Conservation (phyloP, 2,329 filamentous ascomycete genomes). For the Alternaria sp. region DNA sequence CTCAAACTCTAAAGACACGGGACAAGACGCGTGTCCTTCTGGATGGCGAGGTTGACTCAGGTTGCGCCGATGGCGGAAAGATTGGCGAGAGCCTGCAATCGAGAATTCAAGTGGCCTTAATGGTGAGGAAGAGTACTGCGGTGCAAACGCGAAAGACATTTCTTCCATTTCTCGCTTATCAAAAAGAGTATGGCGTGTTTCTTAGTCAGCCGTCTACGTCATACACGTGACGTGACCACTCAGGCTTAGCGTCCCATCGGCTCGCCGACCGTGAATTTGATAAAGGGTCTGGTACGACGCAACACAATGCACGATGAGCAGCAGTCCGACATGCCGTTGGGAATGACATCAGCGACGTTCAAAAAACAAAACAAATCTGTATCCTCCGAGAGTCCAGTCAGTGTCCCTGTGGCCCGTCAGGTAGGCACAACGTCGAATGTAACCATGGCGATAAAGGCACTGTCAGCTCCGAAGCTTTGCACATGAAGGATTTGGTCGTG, state of each 20-base stretch:
- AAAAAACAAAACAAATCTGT: neutral
- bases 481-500: neutral
- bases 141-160: conserved; percentile 14
- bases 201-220: conserved; percentile 18
- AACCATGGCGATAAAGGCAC: neutral
- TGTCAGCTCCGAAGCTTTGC: neutral
- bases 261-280: neutral
- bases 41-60: neutral
- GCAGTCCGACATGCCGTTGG: neutral
- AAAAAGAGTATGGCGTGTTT: conserved; percentile 5
- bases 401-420: neutral
- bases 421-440: neutral
- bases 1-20: conserved; percentile 29
- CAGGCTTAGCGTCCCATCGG: neutral
- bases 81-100: conserved; percentile 4
- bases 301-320: neutral
- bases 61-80: conserved; percentile 2
- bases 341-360: conserved; percentile 7
- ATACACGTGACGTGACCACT: neutral
- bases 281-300: neutral
- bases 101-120: neutral
- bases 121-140: conserved; percentile 12
- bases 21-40: neutral
- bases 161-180: conserved; percentile 12
- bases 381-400: neutral